These are phyloP conservation scores for Mollisia scopiformis DNA, from an alignment of 2,329 filamentous ascomycete genomes.

Conservation along the genomic window DNA sequence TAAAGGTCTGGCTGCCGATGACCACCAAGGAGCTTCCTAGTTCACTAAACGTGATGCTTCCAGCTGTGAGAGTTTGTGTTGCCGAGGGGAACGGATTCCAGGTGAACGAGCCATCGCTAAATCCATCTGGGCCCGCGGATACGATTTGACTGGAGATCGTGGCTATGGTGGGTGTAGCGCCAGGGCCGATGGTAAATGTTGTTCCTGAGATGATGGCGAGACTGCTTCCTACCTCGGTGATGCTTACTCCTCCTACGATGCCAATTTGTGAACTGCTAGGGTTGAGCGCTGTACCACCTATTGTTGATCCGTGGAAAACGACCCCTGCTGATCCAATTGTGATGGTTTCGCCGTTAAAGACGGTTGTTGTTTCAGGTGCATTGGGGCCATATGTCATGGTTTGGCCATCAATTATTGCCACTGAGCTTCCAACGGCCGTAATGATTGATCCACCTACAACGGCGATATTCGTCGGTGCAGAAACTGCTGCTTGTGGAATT, in stretches of 20 bases:
- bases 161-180: slow-evolving; percentile 46
- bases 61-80: slow-evolving; percentile 26
- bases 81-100: slow-evolving; percentile 25
- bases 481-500: neutral
- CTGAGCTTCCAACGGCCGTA: slow-evolving; percentile 25
- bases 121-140: slow-evolving; percentile 53
- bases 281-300: slow-evolving; percentile 24
- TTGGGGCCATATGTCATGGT: slow-evolving; percentile 26
- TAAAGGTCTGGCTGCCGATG: slow-evolving; percentile 32
- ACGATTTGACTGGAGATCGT: slow-evolving; percentile 54
- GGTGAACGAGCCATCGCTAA: slow-evolving; percentile 34
- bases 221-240: slow-evolving; percentile 33
- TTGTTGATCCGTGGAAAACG: slow-evolving; percentile 21
- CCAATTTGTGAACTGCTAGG: slow-evolving; percentile 27
- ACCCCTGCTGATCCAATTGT: slow-evolving; percentile 29
- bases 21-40: slow-evolving; percentile 26
- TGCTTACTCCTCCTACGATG: slow-evolving; percentile 30
- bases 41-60: slow-evolving; percentile 29
- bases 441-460: slow-evolving; percentile 27
- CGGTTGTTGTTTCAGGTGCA: slow-evolving; percentile 20
- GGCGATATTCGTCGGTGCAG: slow-evolving; percentile 27
- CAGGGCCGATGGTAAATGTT: slow-evolving; percentile 55
- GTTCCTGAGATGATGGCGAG: slow-evolving; percentile 50
- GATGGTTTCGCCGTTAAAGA: slow-evolving; percentile 30
- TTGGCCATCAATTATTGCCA: slow-evolving; percentile 25